phyloP scores from a whole-genome alignment of 352 stramenopile genomes.

The Phytopythium cucurbitacearum region DNA sequence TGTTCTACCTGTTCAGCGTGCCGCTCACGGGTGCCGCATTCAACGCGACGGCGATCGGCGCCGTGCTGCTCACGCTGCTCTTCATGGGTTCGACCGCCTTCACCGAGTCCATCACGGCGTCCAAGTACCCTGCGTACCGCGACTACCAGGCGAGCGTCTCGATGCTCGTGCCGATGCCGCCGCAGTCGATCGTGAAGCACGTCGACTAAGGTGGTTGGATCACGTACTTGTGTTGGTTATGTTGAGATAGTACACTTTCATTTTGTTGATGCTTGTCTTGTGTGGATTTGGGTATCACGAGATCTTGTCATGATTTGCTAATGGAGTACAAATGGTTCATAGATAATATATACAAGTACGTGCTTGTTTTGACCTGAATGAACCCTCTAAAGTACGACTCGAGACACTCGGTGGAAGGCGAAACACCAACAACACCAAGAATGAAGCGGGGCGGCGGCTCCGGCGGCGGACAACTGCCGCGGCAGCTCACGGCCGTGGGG shows the following conservation, averaged over 20 bases:
- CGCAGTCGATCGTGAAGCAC: neutral
- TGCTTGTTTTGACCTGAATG: too few species aligned
- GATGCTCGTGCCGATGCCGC: constrained; percentile 35
- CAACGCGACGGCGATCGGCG: constrained; percentile 81
- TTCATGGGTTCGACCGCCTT: constrained; percentile 90
- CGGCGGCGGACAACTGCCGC: constrained; percentile 27
- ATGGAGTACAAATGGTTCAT: too few species aligned
- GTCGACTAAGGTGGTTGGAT: neutral
- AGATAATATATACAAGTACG: too few species aligned
- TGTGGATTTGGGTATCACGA: too few species aligned
- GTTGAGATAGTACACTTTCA: too few species aligned
- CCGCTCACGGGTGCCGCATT: constrained; percentile 31
- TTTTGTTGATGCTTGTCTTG: too few species aligned
- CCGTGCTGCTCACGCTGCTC: constrained; percentile 77
- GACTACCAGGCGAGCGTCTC: constrained; percentile 79
- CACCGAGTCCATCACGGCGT: constrained; percentile 86
- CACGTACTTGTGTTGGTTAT: too few species aligned
- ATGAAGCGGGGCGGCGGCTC: constrained; percentile 2
- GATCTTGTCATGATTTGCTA: too few species aligned
- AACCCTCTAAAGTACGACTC: too few species aligned
- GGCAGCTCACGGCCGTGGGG: constrained; percentile 69
- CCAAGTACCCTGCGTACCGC: constrained; percentile 89
- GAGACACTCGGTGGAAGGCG: too few species aligned
- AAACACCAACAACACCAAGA: too few species aligned
- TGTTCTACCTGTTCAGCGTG: constrained; percentile 89